Evolutionary conservation across 192 early-diverging fungal species (phyloP).

Genomic region (Backusella sp.): DNA sequence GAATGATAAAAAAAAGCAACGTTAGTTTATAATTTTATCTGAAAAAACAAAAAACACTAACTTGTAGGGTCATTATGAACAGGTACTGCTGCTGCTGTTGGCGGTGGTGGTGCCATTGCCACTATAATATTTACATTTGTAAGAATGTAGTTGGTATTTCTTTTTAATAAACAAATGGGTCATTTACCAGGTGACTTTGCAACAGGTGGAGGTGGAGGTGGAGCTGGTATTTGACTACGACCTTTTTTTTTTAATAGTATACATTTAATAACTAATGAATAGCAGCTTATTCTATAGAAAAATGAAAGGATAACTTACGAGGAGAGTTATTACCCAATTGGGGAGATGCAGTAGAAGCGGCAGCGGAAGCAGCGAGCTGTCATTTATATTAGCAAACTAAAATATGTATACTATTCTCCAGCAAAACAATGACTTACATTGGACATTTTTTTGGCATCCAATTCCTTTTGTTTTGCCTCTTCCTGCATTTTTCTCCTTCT

Average conservation of each 20-base stretch:
- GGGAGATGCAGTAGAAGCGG: conserved; percentile 14
- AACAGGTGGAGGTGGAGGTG: conserved; percentile 21
- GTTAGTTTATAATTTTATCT: not conserved
- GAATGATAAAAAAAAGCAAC: not conserved
- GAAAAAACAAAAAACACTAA: not conserved
- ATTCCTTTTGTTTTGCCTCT: conserved; percentile 19
- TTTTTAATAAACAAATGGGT: not conserved
- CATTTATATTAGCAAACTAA: not conserved
- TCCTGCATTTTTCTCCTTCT: conserved; percentile 26
- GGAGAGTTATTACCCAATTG: conserved; percentile 13
- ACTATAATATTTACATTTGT: not conserved
- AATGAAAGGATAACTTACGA: not conserved
- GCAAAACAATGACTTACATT: not conserved
- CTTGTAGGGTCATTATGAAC: conserved; percentile 24
- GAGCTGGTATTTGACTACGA: conserved; percentile 35
- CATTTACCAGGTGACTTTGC: not conserved
- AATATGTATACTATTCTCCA: not conserved
- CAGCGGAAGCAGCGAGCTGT: not conserved
- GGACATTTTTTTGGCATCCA: conserved; percentile 6
- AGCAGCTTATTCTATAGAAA: not conserved
- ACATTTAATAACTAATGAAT: not conserved
- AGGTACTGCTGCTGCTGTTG: not conserved
- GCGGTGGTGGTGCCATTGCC: not conserved
- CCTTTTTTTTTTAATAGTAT: conserved; percentile 2
- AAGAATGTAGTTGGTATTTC: not conserved